Evolutionary conservation across 805 yeast genomes (phyloP), one percentile per base, ranked within the genome.

Genomic region (Suhomyces tanzawaensis): DNA sequence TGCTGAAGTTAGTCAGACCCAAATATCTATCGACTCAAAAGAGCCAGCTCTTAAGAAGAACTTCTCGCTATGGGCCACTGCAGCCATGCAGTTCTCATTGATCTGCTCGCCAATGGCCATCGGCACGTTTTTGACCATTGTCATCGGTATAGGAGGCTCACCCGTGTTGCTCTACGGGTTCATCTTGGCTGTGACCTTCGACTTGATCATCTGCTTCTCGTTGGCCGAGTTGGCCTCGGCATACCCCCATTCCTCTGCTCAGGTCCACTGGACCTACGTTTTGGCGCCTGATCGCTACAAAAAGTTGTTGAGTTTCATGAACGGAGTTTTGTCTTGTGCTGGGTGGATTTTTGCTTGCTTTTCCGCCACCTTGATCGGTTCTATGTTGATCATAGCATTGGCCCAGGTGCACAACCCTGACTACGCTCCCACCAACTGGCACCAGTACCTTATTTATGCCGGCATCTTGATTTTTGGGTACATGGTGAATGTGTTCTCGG

Each of bases 171-270:
- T 53, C 22, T 53, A 49, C 31, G 56, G 58, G 6, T 53, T 32
- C 40, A 43, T 52, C 8, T 29, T 53, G 15, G 49, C 53, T 4
- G 52, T 47, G 3, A 29, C 41, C 2, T 39, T 42, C 28, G 52
- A 48, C 35, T 41, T 53, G 24, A 31, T 53, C 4, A 40, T 51
- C 17, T 48, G 55, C 39, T 47, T 34, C 26, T 46, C 46, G 19
- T 25, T 53, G 36, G 58, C 57, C 3, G 69, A 63, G 42, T 48
- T 62, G 15, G 60, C 61, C 4, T 62, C 63, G 28, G 60, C 59
- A 2, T 61, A 51, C 26, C 66, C 69, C 1, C 56, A 58, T 29
- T 49, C 63, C 13, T 61, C 64, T 29, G 67, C 63, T 13, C 64
- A 58, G 32, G 46, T 60, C 7, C 60, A 60, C 16, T 63, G 69